A percentile compares a stretch with the other conserved stretches of the same genome.
Conservation (phyloP, 805 yeast species). For the Candida chauliodis region DNA sequence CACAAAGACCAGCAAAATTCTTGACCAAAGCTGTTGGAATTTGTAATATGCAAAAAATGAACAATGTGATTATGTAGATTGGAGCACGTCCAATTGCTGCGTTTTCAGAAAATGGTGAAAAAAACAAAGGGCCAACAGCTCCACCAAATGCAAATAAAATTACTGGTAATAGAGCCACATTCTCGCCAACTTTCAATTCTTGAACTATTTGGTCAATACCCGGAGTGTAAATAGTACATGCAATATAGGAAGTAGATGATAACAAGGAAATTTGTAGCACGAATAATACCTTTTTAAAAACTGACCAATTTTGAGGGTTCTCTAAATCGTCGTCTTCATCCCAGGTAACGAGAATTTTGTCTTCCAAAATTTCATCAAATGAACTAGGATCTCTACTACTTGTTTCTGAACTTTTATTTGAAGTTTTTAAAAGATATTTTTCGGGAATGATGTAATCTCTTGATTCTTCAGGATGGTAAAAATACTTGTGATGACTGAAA, state of each 20-base stretch:
- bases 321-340: constrained; percentile 50
- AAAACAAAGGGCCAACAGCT: constrained; percentile 57
- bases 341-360: constrained; percentile 19
- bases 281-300: constrained; percentile 33
- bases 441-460: constrained; percentile 23
- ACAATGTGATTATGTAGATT: constrained; percentile 44
- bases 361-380: neutral
- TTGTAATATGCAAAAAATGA: constrained; percentile 48
- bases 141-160: constrained; percentile 57
- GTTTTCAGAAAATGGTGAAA: constrained; percentile 57
- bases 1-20: constrained; percentile 48
- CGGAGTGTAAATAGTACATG: constrained; percentile 54
- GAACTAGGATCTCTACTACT: no score
- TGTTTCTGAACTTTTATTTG: no score
- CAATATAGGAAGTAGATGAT: constrained; percentile 52
- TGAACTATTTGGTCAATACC: constrained; percentile 41
- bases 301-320: constrained; percentile 57
- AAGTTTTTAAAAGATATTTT: constrained; percentile 19
- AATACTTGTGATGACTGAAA: constrained; percentile 19
- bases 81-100: constrained; percentile 51
- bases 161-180: constrained; percentile 48
- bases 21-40: constrained; percentile 52
- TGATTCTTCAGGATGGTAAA: constrained; percentile 22
- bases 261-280: constrained; percentile 38
- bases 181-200: constrained; percentile 43